Evolutionary conservation across 192 early-diverging fungal genomes (phyloP).

Genomic region (Phlyctochytrium arcticum): DNA sequence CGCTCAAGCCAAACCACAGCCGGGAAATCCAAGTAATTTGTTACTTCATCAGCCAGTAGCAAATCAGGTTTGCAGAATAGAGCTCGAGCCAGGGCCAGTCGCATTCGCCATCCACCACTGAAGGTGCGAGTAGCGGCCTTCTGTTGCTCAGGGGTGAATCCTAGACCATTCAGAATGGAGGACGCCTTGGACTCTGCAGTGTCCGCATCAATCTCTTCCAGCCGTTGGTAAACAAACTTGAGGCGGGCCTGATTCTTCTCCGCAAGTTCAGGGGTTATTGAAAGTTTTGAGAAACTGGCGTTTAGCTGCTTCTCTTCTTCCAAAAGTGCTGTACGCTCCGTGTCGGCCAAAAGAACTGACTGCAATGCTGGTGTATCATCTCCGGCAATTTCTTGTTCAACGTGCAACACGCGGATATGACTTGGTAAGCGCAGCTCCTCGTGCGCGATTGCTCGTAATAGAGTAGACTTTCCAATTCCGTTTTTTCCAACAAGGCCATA

Average conservation of each 20-base stretch:
- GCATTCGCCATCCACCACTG: constrained; percentile 83
- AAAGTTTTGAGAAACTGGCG: constrained; percentile 42
- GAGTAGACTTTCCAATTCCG: constrained; percentile 82
- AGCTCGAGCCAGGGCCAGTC: constrained; percentile 76
- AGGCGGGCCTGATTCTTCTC: constrained; percentile 43
- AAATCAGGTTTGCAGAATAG: constrained; percentile 79
- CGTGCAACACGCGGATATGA: constrained; percentile 93
- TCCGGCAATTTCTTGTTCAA: constrained; percentile 96
- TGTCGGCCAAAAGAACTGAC: constrained; percentile 90
- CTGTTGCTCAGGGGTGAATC: constrained; percentile 66
- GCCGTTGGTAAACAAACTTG: constrained; percentile 77
- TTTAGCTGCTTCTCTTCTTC: constrained; percentile 73
- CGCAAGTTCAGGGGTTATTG: constrained; percentile 47
- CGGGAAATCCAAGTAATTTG: constrained; percentile 71
- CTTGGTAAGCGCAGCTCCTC: constrained; percentile 80
- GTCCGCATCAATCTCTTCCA: constrained; percentile 95
- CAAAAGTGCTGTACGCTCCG: constrained; percentile 86
- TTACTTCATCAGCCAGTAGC: constrained; percentile 80
- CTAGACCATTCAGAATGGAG: constrained; percentile 60
- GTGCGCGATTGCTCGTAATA: constrained; percentile 76
- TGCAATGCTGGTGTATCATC: constrained; percentile 82
- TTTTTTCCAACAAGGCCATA: constrained; percentile 97
- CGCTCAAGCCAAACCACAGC: constrained; percentile 98
- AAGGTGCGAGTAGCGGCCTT: constrained; percentile 61
- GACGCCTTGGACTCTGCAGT: constrained; percentile 83